Conservation (phyloP, 116 monocot species). For the Posidonia oceanica region DNA sequence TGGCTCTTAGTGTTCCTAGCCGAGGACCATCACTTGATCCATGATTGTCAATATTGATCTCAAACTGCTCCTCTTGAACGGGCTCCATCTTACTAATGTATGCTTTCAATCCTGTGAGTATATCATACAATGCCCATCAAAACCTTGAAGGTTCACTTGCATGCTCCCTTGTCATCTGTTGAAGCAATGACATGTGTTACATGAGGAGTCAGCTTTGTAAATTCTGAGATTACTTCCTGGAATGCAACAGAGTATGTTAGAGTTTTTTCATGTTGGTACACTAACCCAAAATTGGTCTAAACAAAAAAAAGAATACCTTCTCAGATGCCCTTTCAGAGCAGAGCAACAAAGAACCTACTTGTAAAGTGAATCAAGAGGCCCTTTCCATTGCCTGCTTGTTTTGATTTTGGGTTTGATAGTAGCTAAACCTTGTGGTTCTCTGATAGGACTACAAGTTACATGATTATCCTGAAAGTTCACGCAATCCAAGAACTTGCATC, state of each 20-base stretch:
- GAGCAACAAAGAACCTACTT: constrained; percentile 90
- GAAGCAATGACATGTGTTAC: constrained; percentile 92
- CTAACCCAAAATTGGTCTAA: background rate
- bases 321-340: constrained; percentile 41
- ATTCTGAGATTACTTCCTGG: constrained; percentile 53
- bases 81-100: constrained; percentile 23
- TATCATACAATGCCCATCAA: constrained; percentile 58
- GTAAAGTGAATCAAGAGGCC: constrained; percentile 48
- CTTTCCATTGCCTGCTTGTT: constrained; percentile 32
- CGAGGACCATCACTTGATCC: too few relatives aligned
- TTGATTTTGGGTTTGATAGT: constrained; percentile 3
- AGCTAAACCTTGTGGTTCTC: constrained; percentile 19
- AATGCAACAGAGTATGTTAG: background rate
- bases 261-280: background rate
- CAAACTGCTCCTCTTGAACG: constrained; percentile 56
- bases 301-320: constrained; percentile 36
- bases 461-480: background rate
- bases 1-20: too few relatives aligned
- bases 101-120: constrained; percentile 20
- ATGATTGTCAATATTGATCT: constrained; percentile 61
- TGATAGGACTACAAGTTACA: constrained; percentile 1
- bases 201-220: constrained; percentile 54
- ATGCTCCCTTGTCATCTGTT: constrained; percentile 57
- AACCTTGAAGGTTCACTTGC: constrained; percentile 72
- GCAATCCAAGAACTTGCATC: too few relatives aligned